Evolutionary conservation across 441 rosid species (phyloP), one percentile per base, ranked within the genome.

Genomic region (Erodium chrysanthum): DNA sequence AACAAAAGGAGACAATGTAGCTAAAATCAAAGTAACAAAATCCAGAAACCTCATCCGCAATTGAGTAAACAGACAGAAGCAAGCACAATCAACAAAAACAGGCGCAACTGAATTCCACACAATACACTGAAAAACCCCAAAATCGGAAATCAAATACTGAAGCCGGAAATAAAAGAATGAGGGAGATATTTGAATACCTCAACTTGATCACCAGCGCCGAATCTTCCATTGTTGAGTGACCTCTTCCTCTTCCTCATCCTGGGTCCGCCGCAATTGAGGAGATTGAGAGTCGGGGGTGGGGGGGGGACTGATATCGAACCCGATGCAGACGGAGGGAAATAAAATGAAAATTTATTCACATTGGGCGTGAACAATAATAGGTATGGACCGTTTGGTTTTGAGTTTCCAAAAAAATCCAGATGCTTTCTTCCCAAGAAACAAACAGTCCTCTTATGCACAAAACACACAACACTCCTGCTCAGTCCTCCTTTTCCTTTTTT

Each of bases 161-260:
- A 1, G 22, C 20, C 4, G 35, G 23, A 56, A 14, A 18, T 7
- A 0, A 7, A 21, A 8, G 7, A 11, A 18, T 0, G 21, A 8
- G 22, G 14, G 4, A 11, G 12, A 12, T 2, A 3, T 9, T 10
- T 20, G 14, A n/a, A 29, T 63, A 66, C 90, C 88, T 85, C 88
- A 0, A 82, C 76, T 76, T 66, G 74, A 6, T 81, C 80, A 11
- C 75, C 76, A 25, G 31, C 67, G 67, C 69, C 69, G 10, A 84
- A 76, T 70, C 76, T 79, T 60, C 48, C 71, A 29, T 37, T 73
- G 58, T 62, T 33, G 73, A 9, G 35, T 7, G 17, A 17, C 27
- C 48, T 76, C 68, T 65, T 67, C 5, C 71, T 76, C 73, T 68
- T 77, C 20, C 66, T 70, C 65, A 70, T 77, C 71, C 71, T 62